Conservation (phyloP, 768 basidiomycete species). For the Amanita inopinata region DNA sequence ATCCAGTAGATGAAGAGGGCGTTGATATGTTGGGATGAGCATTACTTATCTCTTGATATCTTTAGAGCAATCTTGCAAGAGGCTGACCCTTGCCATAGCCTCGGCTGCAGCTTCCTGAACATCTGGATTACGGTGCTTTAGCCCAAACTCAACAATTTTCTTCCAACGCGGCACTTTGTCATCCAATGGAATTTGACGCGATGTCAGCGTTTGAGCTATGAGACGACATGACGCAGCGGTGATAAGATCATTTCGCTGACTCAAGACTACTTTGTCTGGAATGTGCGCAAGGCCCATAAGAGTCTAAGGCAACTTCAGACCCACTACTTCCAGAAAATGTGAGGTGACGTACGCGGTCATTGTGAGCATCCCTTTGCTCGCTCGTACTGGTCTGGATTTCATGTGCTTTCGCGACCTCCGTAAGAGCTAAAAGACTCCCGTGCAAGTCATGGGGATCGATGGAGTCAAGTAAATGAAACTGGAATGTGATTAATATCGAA, state of each 20-base stretch:
- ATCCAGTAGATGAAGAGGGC: slow-evolving; percentile 8
- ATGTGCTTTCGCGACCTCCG: slow-evolving; percentile 62
- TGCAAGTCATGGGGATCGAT: slow-evolving; percentile 67
- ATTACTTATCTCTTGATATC: slow-evolving; percentile 67
- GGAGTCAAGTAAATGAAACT: slow-evolving; percentile 53
- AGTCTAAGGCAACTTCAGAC: slow-evolving; percentile 34
- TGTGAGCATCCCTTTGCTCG: background rate
- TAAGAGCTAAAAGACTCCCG: slow-evolving; percentile 68
- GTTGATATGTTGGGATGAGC: slow-evolving; percentile 13
- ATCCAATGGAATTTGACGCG: slow-evolving; percentile 35
- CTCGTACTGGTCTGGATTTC: background rate
- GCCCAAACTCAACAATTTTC: slow-evolving; percentile 55
- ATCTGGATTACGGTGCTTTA: slow-evolving; percentile 51
- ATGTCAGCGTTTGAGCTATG: slow-evolving; percentile 57
- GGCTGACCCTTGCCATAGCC: slow-evolving; percentile 63
- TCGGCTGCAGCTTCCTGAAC: slow-evolving; percentile 74
- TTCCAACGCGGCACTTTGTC: slow-evolving; percentile 50
- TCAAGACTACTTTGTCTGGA: slow-evolving; percentile 48
- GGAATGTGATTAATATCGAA: slow-evolving; percentile 1
- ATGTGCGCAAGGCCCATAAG: slow-evolving; percentile 49
- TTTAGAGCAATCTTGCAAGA: slow-evolving; percentile 51
- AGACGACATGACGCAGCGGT: slow-evolving; percentile 64
- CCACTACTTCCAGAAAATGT: background rate
- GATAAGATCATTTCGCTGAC: slow-evolving; percentile 62
- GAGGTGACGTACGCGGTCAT: slow-evolving; percentile 1